Evolutionary conservation across 768 basidiomycete species (phyloP).

Genomic region (Lepiota venenata): DNA sequence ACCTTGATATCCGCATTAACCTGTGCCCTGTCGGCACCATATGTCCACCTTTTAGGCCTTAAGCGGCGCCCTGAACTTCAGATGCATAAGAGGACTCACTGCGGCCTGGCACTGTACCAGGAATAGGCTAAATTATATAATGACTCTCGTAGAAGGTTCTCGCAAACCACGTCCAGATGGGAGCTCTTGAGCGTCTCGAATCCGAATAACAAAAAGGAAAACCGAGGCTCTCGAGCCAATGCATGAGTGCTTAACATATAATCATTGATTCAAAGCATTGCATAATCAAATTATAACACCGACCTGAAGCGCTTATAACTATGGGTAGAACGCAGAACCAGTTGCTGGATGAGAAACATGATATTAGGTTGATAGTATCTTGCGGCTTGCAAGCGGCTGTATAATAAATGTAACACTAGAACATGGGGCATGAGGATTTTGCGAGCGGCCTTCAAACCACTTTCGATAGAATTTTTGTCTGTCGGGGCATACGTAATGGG

Average conservation of each 20-base stretch:
- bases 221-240: constrained; percentile 85
- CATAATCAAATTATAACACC: constrained; percentile 11
- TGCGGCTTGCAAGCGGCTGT: constrained; percentile 91
- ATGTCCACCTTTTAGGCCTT: constrained; percentile 76
- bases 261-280: neutral
- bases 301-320: constrained; percentile 77
- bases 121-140: constrained; percentile 80
- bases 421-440: constrained; percentile 81
- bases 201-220: constrained; percentile 88
- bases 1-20: constrained; percentile 86
- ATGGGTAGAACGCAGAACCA: constrained; percentile 78
- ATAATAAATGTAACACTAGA: constrained; percentile 81
- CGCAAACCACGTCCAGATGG: constrained; percentile 77
- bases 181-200: constrained; percentile 91
- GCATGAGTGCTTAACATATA: constrained; percentile 71
- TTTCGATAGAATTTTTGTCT: constrained; percentile 79
- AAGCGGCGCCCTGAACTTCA: constrained; percentile 1
- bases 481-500: constrained; percentile 89
- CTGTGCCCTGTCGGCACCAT: constrained; percentile 91
- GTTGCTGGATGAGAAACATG: constrained; percentile 79
- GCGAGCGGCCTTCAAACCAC: constrained; percentile 62
- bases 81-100: constrained; percentile 50
- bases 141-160: constrained; percentile 67
- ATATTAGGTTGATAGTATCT: constrained; percentile 83
- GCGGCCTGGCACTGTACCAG: constrained; percentile 93